Base-by-base conservation (phyloP, 805 yeast genomes). In the Saccharomyces eubayanus region DNA sequence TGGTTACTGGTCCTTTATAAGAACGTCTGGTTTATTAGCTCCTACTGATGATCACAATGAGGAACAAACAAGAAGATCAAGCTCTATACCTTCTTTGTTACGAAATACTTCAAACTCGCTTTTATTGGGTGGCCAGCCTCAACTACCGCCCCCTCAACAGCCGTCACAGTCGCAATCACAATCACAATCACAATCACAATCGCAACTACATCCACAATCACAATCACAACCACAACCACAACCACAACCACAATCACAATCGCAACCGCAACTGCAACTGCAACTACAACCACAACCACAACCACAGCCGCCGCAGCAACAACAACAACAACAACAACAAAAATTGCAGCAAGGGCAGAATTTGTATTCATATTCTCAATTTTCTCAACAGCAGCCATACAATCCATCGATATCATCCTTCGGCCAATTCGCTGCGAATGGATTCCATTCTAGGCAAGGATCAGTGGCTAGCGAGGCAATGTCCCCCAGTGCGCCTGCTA, bases 391-490 rank as follows among this genome's bases (percentile, higher is more conserved):
- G 41, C 60, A 55, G 46, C 27, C 43, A 20, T 24, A 16, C 12
- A 57, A 55, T 16, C 51, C 57, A 12, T 53, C 64, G 5, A 29
- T 59, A 6, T 56, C 59, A 10, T 52, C 63, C 5, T 63, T 63
- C 47, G 63, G 64, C 10, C 65, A 62, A 29, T 64, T 56, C 46
- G 63, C 63, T 24, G 41, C 61, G 2, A 58, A 57, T 45, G 69
- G 65, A 1, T 62, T 62, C 40, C 66, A 63, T 31, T 66, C 71
- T 10, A 61, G 71, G 41, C 60, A 61, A n/a, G 63, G 64, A 14
- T 66, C 70, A 2, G 59, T 64, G 5, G 62, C 61, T 2, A 65
- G 69, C 53, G 69, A 64, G 20, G 64, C 63, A 6, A 58, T 65
- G 64, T 67, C 71, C 3, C 68, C 70, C 9, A 62, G 63, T 49